Conservation (phyloP, 371 early-diverging fungal species). For the Mortierella sp. region DNA sequence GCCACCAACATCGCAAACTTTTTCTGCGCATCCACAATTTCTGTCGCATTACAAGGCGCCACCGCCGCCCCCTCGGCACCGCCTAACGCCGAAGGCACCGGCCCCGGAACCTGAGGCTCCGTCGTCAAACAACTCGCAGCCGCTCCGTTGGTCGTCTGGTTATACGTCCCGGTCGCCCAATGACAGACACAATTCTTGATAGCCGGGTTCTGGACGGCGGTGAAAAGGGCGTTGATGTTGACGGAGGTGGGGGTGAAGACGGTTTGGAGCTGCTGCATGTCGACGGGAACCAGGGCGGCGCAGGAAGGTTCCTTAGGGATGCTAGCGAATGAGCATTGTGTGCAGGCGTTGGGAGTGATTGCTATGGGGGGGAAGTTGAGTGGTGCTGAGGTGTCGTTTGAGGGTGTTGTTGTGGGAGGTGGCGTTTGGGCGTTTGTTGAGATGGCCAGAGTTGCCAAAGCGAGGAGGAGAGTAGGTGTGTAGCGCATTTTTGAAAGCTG, state of each 20-base stretch:
- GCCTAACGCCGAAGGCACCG: neutral
- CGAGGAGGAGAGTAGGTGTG: slow-evolving; percentile 9
- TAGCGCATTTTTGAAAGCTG: slow-evolving; percentile 22
- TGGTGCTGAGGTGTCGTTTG: neutral
- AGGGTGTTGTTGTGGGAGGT: neutral
- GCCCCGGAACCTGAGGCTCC: neutral
- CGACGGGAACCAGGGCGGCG: slow-evolving; percentile 6
- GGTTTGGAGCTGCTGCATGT: slow-evolving; percentile 8
- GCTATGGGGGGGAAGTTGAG: neutral
- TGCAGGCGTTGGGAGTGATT: slow-evolving; percentile 15
- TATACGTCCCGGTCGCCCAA: slow-evolving; percentile 15
- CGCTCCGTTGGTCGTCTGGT: slow-evolving; percentile 6
- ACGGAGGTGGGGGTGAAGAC: slow-evolving; percentile 22
- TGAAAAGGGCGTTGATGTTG: neutral
- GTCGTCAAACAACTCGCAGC: slow-evolving; percentile 5
- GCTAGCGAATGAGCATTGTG: slow-evolving; percentile 13
- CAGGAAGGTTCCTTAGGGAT: slow-evolving; percentile 25
- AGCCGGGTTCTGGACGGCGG: slow-evolving; percentile 5
- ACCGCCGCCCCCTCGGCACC: neutral
- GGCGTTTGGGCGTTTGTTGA: slow-evolving; percentile 5
- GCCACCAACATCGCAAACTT: slow-evolving; percentile 9
- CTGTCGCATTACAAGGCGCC: slow-evolving; percentile 1
- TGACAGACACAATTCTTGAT: slow-evolving; percentile 36
- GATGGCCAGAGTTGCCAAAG: slow-evolving; percentile 8
- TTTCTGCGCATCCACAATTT: neutral